Conservation (phyloP, 2,329 filamentous ascomycete species). For the Botrytis paeoniae region DNA sequence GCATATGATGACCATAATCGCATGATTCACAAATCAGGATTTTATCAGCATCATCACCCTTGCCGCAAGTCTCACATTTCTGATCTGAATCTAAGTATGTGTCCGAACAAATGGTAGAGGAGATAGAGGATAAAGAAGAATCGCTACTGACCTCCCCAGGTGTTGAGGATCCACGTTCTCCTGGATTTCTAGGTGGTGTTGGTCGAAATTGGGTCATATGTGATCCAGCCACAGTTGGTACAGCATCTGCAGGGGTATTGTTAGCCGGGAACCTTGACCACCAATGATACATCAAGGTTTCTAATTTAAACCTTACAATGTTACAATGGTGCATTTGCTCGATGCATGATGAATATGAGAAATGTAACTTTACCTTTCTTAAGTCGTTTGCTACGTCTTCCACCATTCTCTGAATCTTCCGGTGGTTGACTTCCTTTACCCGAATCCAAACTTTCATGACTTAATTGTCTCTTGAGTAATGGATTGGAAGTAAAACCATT, state of each 20-base stretch:
- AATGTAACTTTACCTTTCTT: constrained; percentile 68
- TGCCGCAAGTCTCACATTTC: constrained; percentile 85
- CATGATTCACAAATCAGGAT: constrained; percentile 88
- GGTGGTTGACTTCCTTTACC: constrained; percentile 34
- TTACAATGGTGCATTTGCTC: constrained; percentile 10
- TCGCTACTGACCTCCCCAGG: constrained; percentile 54
- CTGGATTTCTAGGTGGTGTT: constrained; percentile 63
- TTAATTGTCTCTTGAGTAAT: constrained; percentile 72
- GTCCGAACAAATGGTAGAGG: constrained; percentile 13
- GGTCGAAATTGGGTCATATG: constrained; percentile 95
- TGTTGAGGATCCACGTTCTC: constrained; percentile 43
- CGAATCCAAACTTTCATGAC: constrained; percentile 48
- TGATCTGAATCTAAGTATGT: constrained; percentile 41
- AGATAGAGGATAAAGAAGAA: constrained; percentile 47
- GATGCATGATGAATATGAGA: constrained; percentile 10
- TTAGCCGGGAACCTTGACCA: constrained; percentile 38
- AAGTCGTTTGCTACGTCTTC: constrained; percentile 84
- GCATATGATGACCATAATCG: constrained; percentile 81
- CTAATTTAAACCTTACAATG: constrained; percentile 17
- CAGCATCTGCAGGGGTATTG: constrained; percentile 48
- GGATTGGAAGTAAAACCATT: constrained; percentile 52
- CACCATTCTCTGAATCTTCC: constrained; percentile 58
- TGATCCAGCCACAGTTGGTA: constrained; percentile 88
- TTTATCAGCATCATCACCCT: constrained; percentile 66
- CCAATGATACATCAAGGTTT: constrained; percentile 29